Base-by-base conservation (phyloP, 148 eudicot species). In the Rhododendron mucronatum region DNA sequence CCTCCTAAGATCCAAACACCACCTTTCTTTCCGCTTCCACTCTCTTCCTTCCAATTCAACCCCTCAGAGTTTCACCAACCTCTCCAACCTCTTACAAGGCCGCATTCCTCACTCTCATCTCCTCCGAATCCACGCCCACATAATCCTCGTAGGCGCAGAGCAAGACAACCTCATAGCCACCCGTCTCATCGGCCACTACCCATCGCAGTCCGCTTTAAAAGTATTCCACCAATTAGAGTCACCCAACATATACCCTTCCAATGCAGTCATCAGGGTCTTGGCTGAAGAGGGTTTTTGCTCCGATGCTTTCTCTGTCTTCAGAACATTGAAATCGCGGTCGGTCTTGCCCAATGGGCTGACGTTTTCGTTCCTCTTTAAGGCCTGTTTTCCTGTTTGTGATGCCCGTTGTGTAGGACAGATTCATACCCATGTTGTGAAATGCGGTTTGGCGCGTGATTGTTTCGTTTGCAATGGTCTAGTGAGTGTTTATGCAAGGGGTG, bases 91-190 rank as follows among this genome's bases (percentile, higher is more conserved):
- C 80, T 78, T 96, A 12, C 91, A 90, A 86, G 92, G 92, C 79
- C 92, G 79, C 80, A 71, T 94, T 85, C 85, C 93, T 20, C 89
- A 30, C 78, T 59, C 90, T 51, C 94, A 90, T 69, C 94, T 94
- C 86, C 93, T 88, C 87, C 95, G 91, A 91, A 88, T 94, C 88
- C 98, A 96, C 76, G 95, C 93, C 45, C 93, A 86, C 78, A 45
- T 92, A 63, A 33, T 91, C 83, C 82, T 85, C 55, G 81, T 87
- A 48, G 90, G 92, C 59, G 89, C 89, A 18, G 94, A 93, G 85
- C 98, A 93, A 83, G 88, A 96, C 90, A 92, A 93, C 83, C 94
- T 92, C 85, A 81, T 94, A 20, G 96, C 95, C 65, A 95, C 98
- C 53, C 95, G 95, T 67, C 94, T 95, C 77, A 92, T 95, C 63